These are phyloP conservation scores for Aspergillus piperis DNA, from an alignment of 2,329 filamentous ascomycete species.

Conservation along the genomic window DNA sequence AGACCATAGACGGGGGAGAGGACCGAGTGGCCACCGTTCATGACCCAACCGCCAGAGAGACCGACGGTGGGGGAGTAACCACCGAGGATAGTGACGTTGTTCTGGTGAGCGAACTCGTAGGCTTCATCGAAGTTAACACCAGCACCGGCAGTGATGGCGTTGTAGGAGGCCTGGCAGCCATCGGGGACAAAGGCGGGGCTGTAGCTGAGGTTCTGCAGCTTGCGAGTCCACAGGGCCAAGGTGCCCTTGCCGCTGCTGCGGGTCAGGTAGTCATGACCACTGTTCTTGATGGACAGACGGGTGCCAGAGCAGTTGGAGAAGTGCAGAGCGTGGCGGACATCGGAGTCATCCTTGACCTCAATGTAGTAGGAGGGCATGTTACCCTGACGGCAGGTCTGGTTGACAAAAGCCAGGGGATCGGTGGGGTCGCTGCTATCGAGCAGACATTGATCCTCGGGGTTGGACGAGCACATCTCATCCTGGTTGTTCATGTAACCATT, in stretches of 20 bases:
- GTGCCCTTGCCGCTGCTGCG: slow-evolving; percentile 33
- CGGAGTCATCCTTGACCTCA: slow-evolving; percentile 9
- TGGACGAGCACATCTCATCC: slow-evolving; percentile 24
- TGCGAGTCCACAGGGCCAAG: slow-evolving; percentile 34
- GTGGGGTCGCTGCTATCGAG: slow-evolving; percentile 20
- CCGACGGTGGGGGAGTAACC: slow-evolving; percentile 21
- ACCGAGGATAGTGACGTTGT: slow-evolving; percentile 29
- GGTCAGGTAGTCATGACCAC: slow-evolving; percentile 38
- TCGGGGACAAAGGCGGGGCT: slow-evolving; percentile 6
- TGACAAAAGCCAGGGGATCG: slow-evolving; percentile 11
- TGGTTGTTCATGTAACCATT: slow-evolving; percentile 28
- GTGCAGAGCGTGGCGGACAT: slow-evolving; percentile 14
- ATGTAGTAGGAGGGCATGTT: slow-evolving; percentile 17
- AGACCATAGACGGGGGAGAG: slow-evolving; percentile 32
- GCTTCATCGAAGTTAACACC: slow-evolving; percentile 32
- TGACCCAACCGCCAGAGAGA: slow-evolving; percentile 30
- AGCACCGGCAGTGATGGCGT: slow-evolving; percentile 31
- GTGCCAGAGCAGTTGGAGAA: slow-evolving; percentile 15
- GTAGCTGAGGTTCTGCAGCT: slow-evolving; percentile 26
- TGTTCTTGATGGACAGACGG: slow-evolving; percentile 33
- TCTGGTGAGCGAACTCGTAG: slow-evolving; percentile 26
- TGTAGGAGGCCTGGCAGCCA: slow-evolving; percentile 14
- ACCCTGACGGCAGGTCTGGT: slow-evolving; percentile 17
- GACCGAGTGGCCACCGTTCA: slow-evolving; percentile 32
- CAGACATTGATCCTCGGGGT: slow-evolving; percentile 20